phyloP scores from a whole-genome alignment of 768 basidiomycete species.

The Lenzites betulinus region DNA sequence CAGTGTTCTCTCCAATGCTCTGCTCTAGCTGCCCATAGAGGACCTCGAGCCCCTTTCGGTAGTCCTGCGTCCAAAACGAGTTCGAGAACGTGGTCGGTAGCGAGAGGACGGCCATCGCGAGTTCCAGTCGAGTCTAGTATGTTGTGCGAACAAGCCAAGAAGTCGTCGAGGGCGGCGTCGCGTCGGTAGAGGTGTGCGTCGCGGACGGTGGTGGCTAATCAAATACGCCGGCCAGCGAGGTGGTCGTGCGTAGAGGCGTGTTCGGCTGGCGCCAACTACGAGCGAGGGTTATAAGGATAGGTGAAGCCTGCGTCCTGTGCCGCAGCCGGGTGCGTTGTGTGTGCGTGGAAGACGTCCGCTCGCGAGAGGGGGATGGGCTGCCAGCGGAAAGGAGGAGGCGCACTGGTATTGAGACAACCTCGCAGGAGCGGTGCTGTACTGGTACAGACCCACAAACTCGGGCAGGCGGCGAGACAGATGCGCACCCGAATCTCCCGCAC shows the following conservation, averaged over 20 bases:
- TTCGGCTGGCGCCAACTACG: neutral
- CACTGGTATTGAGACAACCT: conserved; percentile 14
- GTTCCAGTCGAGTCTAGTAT: neutral
- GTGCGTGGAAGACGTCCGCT: conserved; percentile 14
- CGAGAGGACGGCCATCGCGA: conserved; percentile 80
- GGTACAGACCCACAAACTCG: conserved; percentile 8
- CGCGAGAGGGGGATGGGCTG: neutral
- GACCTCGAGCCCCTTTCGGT: conserved; percentile 78
- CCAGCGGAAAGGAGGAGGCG: conserved; percentile 5
- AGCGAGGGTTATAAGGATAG: conserved; percentile 1
- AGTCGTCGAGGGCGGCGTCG: neutral
- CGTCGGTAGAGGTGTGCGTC: neutral
- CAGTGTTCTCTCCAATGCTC: conserved; percentile 83
- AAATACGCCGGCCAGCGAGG: conserved; percentile 7
- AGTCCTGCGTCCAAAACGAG: conserved; percentile 95
- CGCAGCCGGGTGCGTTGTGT: conserved; percentile 23
- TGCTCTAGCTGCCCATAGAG: conserved; percentile 78
- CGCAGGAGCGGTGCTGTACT: conserved; percentile 18
- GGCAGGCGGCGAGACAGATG: conserved; percentile 9
- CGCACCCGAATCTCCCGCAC: conserved; percentile 7
- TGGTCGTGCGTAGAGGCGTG: neutral
- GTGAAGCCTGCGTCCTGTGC: conserved; percentile 11
- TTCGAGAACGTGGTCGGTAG: conserved; percentile 88
- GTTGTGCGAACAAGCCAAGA: neutral
- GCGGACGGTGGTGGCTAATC: neutral